Conservation (phyloP, 164 flowering plant genomes). For the Warburgia ugandensis region DNA sequence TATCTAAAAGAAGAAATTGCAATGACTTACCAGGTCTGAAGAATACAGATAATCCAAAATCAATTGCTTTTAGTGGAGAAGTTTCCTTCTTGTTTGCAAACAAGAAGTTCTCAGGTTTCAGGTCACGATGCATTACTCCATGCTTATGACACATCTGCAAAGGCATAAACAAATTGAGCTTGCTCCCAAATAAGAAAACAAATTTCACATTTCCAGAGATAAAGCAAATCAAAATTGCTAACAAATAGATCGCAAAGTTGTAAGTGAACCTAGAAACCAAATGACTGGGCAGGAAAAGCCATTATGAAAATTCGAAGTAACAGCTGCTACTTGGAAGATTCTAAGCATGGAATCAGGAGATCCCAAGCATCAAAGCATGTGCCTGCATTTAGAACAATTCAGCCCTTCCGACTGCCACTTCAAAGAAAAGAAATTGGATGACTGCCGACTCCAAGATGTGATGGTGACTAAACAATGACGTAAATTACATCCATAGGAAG, state of each 20-base stretch:
- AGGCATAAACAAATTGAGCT: not conserved
- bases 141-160: conserved; percentile 86
- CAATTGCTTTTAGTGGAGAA: conserved; percentile 75
- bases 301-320: not conserved
- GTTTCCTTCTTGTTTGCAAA: conserved; percentile 86
- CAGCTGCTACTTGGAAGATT: not conserved
- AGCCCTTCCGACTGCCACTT: not conserved
- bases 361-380: not conserved
- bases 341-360: conserved; percentile 5
- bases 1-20: not conserved
- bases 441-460: too few relatives aligned
- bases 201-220: too few relatives aligned
- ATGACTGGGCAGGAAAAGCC: not conserved
- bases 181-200: too few relatives aligned
- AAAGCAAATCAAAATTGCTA: too few relatives aligned
- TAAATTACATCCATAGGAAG: not conserved
- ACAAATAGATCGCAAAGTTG: too few relatives aligned
- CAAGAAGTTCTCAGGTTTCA: conserved; percentile 91
- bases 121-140: conserved; percentile 95
- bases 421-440: not conserved
- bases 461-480: not conserved
- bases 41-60: conserved; percentile 85
- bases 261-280: too few relatives aligned
- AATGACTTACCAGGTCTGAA: conserved; percentile 63
- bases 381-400: not conserved